These are phyloP conservation scores for Musa balbisiana DNA, from an alignment of 202 grass and related monocot genomes.

Conservation along the genomic window DNA sequence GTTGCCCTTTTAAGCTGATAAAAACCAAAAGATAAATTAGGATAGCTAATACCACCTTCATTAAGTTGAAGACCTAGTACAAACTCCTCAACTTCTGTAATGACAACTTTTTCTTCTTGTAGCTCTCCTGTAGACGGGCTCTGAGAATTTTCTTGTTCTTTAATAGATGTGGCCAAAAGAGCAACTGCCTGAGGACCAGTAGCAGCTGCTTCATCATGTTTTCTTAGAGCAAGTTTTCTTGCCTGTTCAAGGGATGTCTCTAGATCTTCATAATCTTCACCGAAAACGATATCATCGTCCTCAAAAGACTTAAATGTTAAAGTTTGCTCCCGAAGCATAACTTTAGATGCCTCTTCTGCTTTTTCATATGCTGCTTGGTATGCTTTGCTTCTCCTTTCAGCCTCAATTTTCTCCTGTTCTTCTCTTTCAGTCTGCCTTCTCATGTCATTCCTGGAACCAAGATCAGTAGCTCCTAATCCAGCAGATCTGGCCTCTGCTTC, in stretches of 20 bases:
- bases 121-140: constrained; percentile 35
- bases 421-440: constrained; percentile 47
- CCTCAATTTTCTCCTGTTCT: constrained; percentile 63
- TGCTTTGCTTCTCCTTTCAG: constrained; percentile 58
- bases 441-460: constrained; percentile 64
- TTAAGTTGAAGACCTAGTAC: constrained; percentile 77
- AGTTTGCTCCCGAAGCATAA: constrained; percentile 54
- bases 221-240: constrained; percentile 69
- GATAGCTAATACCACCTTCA: constrained; percentile 42
- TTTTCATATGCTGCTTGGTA: constrained; percentile 70
- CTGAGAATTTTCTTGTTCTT: constrained; percentile 38
- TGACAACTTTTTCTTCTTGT: constrained; percentile 67
- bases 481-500: constrained; percentile 80
- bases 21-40: background rate
- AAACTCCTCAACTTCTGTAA: constrained; percentile 94
- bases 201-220: constrained; percentile 46
- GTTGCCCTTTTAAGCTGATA: background rate
- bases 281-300: constrained; percentile 64
- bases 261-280: constrained; percentile 89
- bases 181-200: constrained; percentile 47
- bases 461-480: constrained; percentile 73
- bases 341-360: constrained; percentile 67
- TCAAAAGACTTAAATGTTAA: constrained; percentile 27
- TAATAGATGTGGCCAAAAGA: constrained; percentile 43
- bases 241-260: constrained; percentile 72